Conservation (phyloP, 768 basidiomycete species). For the Panaeolus papilionaceus region DNA sequence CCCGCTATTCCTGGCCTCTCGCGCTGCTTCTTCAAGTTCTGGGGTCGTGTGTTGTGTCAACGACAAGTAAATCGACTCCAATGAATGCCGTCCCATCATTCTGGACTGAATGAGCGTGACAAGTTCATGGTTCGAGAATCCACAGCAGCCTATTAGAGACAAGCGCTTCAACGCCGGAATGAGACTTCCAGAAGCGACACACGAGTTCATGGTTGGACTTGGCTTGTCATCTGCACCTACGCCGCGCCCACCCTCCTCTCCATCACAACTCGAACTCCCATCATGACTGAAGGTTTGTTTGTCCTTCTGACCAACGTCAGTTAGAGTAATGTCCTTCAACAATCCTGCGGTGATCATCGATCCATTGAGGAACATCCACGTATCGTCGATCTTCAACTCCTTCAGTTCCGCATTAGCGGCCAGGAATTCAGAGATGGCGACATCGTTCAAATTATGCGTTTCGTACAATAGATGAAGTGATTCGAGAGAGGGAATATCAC, state of each 20-base stretch:
- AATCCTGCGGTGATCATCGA: slow-evolving; percentile 1
- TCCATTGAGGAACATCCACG: slow-evolving; percentile 9
- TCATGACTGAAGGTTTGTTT: neutral
- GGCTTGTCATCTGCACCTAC: neutral
- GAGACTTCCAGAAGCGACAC: slow-evolving; percentile 2
- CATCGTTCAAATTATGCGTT: slow-evolving; percentile 4
- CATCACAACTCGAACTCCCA: neutral
- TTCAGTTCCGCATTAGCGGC: neutral
- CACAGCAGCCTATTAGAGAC: slow-evolving; percentile 3
- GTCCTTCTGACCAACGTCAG: slow-evolving; percentile 3
- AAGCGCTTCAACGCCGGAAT: slow-evolving; percentile 11
- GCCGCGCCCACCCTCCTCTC: neutral
- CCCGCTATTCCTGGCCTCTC: slow-evolving; percentile 8
- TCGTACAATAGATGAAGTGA: slow-evolving; percentile 6
- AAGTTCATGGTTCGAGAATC: slow-evolving; percentile 3
- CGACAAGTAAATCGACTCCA: slow-evolving; percentile 11
- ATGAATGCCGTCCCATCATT: neutral
- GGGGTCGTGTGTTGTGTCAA: neutral
- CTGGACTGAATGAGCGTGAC: slow-evolving; percentile 6
- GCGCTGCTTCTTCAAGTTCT: slow-evolving; percentile 4
- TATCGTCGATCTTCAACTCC: slow-evolving; percentile 11
- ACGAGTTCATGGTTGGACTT: neutral
- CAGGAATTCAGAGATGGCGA: slow-evolving; percentile 1
- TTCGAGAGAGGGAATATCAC: neutral
- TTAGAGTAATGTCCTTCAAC: slow-evolving; percentile 6